Percentiles rank a stretch among this genome's conserved stretches.
Conservation (phyloP, 768 basidiomycete species). For the Chlorophyllum brunneum region DNA sequence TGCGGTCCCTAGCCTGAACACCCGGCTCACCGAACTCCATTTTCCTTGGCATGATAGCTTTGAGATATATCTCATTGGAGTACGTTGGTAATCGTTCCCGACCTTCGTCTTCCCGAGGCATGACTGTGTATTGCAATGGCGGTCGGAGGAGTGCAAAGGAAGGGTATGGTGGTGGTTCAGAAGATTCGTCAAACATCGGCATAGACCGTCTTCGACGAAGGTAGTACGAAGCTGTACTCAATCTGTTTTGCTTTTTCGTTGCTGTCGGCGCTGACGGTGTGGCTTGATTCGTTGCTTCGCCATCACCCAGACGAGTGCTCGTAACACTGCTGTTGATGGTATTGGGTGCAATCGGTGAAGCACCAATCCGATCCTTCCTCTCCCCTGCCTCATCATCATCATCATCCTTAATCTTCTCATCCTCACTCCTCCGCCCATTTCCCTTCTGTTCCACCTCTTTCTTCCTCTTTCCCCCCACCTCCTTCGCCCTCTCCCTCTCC, state of each 20-base stretch:
- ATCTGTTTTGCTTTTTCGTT: conserved; percentile 22
- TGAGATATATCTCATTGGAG: conserved; percentile 76
- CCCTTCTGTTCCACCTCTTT: conserved; percentile 7
- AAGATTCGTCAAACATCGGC: conserved; percentile 57
- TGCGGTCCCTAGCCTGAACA: conserved; percentile 82
- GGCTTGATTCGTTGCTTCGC: too few species aligned
- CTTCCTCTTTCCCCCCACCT: conserved; percentile 4
- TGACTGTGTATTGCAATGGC: conserved; percentile 23
- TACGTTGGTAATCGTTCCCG: conserved; percentile 77
- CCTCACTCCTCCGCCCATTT: conserved; percentile 7
- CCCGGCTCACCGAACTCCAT: conserved; percentile 89
- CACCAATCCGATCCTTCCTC: neutral
- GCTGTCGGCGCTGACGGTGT: conserved; percentile 7
- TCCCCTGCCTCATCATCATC: neutral
- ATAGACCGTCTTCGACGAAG: conserved; percentile 64
- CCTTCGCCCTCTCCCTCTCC: conserved; percentile 21
- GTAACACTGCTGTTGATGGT: neutral
- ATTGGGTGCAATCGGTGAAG: neutral
- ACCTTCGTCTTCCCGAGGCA: conserved; percentile 79
- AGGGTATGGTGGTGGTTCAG: conserved; percentile 70
- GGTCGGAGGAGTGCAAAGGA: conserved; percentile 21
- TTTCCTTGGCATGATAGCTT: conserved; percentile 82
- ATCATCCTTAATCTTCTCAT: conserved; percentile 8
- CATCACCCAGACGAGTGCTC: neutral
- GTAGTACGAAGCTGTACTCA: conserved; percentile 30